Evolutionary conservation across 208 protist species (phyloP).

Genomic region (Trypanosoma melophagium): DNA sequence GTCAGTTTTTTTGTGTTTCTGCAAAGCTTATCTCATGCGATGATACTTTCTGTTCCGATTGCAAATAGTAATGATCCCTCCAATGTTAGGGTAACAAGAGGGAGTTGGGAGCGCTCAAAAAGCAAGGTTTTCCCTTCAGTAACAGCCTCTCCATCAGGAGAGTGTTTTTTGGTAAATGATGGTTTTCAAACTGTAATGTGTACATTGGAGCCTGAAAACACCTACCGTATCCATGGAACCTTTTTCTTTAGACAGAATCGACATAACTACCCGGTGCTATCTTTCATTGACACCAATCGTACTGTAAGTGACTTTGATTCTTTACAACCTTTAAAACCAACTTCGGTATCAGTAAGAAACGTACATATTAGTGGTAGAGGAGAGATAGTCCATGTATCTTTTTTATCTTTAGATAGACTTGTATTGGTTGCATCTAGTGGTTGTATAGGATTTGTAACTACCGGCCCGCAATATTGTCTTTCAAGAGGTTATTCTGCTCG

Average conservation of each 20-base stretch:
- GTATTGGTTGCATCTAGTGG: constrained; percentile 24
- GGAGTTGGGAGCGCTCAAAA: constrained; percentile 21
- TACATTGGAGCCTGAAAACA: constrained; percentile 7
- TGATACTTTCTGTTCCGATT: constrained; percentile 31
- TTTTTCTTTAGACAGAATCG: constrained; percentile 24
- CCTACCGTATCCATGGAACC: constrained; percentile 22
- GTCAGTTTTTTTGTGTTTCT: constrained; percentile 30
- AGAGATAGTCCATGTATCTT: constrained; percentile 23
- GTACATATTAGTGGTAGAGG: constrained; percentile 18
- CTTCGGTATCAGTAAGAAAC: constrained; percentile 15
- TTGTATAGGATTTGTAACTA: constrained; percentile 19
- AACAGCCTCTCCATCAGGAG: constrained; percentile 13
- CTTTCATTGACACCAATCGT: constrained; percentile 12
- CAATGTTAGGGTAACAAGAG: constrained; percentile 20
- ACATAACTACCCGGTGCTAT: constrained; percentile 14
- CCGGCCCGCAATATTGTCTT: constrained; percentile 2
- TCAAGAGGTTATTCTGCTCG: constrained; percentile 9
- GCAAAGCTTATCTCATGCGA: constrained; percentile 28
- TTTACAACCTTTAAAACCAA: not conserved
- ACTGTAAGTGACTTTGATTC: constrained; percentile 20
- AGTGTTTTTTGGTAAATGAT: constrained; percentile 26
- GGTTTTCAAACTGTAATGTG: constrained; percentile 19
- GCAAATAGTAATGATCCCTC: constrained; percentile 13
- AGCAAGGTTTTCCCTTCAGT: constrained; percentile 7
- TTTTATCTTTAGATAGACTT: constrained; percentile 17